Percentiles rank a stretch among this genome's conserved stretches.
These are phyloP conservation scores for Yamadazyma friedrichii DNA, from an alignment of 1,139 yeast genomes.

Conservation along the genomic window DNA sequence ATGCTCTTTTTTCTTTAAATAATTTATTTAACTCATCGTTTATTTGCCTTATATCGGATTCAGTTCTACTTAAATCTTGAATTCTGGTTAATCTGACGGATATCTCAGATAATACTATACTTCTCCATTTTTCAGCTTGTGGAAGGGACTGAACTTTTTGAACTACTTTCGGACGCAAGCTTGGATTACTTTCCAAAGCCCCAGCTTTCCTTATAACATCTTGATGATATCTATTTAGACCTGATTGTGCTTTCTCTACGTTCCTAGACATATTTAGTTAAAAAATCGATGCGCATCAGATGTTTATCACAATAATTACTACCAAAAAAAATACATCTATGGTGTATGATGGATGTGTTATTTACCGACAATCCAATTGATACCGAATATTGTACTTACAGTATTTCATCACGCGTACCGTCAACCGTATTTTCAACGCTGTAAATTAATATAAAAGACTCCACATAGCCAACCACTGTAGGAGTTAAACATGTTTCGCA, in stretches of 20 bases:
- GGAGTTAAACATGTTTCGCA: slow-evolving; percentile 1
- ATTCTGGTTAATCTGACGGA: slow-evolving; percentile 59
- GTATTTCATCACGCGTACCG: too few species aligned
- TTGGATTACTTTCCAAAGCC: slow-evolving; percentile 56
- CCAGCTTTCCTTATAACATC: slow-evolving; percentile 61
- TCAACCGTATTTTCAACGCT: too few species aligned
- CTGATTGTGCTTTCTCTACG: slow-evolving; percentile 71
- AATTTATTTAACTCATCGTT: slow-evolving; percentile 75
- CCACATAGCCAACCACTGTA: background rate
- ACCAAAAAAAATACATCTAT: too few species aligned
- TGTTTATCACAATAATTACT: too few species aligned
- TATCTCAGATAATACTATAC: slow-evolving; percentile 64
- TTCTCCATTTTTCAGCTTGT: slow-evolving; percentile 78
- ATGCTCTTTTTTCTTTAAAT: slow-evolving; percentile 63
- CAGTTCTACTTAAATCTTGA: slow-evolving; percentile 61
- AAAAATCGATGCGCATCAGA: slow-evolving; percentile 5
- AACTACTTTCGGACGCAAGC: slow-evolving; percentile 61
- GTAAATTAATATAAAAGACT: background rate
- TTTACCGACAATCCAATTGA: too few species aligned
- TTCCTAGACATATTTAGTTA: slow-evolving; percentile 70
- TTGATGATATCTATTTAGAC: slow-evolving; percentile 63
- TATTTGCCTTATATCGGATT: slow-evolving; percentile 63
- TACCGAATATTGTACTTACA: too few species aligned
- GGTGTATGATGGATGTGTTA: too few species aligned
- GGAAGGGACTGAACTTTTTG: slow-evolving; percentile 52